Base-by-base conservation (phyloP, 345 rosid genomes). In the Sonneratia caseolaris region DNA sequence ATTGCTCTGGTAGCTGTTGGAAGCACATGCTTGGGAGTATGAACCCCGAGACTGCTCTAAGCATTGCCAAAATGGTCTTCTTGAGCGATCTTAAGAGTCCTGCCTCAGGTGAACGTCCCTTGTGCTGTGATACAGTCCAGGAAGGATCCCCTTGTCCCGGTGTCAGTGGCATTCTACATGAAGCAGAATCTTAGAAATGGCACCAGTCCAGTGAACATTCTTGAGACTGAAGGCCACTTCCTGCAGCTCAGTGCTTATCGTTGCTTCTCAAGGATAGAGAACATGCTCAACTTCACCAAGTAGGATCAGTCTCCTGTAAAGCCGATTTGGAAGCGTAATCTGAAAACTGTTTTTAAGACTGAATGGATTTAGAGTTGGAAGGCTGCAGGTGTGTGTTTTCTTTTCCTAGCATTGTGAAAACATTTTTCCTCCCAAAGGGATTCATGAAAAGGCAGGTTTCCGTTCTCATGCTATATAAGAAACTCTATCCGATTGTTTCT, bases 61-160 rank as follows among this genome's bases (percentile, higher is more conserved):
- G 35, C 35, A 75, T 38, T 0, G 82, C 82, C 14, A 68, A 67
- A 64, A 68, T 76, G 3, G 79, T 73, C 43, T 81, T 73, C 38
- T 55, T 55, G 3, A 79, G 81, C 24, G 84, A 83, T 64, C 5
- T 71, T 3, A 79, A 83, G 73, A 10, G 72, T 66, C 22, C 67
- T 75, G 37, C 82, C 76, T 1, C 3, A 74, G 45, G 83, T 81
- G 21, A 3, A 0, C 4, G 80, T 83, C 16, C 82, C 80, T 21
- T 79, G 78, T 72, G 68, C 80, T 40, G 75, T 81, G 62, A 79
- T 81, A 64, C 84, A 75, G 32, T 73, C 82, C 36, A 48, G 9
- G 22, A 70, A 70, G 11, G 83, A 84, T 66, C 0, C 15, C 0
- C 7, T 73, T 1, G 83, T 79, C 48, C 83, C 87, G 7, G 7